Evolutionary conservation across 2,329 filamentous ascomycete species (phyloP).

Genomic region (Fusarium pseudograminearum): DNA sequence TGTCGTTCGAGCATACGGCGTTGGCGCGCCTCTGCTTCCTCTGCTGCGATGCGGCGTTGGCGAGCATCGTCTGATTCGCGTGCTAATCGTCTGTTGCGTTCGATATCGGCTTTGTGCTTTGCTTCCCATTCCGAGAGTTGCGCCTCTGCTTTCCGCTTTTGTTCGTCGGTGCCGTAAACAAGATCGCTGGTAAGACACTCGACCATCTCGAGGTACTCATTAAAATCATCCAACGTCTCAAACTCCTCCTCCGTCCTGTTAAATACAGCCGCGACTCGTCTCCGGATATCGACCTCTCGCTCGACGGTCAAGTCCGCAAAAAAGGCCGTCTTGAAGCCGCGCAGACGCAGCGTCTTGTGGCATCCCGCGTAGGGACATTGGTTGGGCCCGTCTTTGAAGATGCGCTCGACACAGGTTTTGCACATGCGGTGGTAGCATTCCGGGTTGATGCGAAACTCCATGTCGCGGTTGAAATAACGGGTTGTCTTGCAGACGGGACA

Average conservation of each 20-base stretch:
- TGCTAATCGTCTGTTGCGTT: constrained; percentile 68
- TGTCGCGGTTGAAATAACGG: constrained; percentile 92
- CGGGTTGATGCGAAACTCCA: constrained; percentile 95
- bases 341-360: constrained; percentile 85
- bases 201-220: constrained; percentile 94
- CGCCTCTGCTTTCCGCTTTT: constrained; percentile 62
- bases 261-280: constrained; percentile 82
- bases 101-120: constrained; percentile 76
- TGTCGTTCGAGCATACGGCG: constrained; percentile 71
- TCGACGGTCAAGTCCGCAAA: constrained; percentile 91
- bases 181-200: constrained; percentile 92
- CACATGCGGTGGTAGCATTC: constrained; percentile 99
- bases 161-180: constrained; percentile 76
- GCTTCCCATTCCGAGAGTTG: constrained; percentile 73
- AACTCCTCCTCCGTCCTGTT: constrained; percentile 94
- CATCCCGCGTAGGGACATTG: constrained; percentile 93
- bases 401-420: constrained; percentile 91
- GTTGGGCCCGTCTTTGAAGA: constrained; percentile 91
- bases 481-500: constrained; percentile 98
- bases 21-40: constrained; percentile 72
- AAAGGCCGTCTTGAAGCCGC: constrained; percentile 86
- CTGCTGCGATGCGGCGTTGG: constrained; percentile 68
- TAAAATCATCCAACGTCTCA: constrained; percentile 83
- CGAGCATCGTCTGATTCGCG: constrained; percentile 67
- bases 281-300: constrained; percentile 91